These are phyloP conservation scores for Cladosporium sp. DNA, from an alignment of 2,329 filamentous ascomycete species.

Conservation along the genomic window DNA sequence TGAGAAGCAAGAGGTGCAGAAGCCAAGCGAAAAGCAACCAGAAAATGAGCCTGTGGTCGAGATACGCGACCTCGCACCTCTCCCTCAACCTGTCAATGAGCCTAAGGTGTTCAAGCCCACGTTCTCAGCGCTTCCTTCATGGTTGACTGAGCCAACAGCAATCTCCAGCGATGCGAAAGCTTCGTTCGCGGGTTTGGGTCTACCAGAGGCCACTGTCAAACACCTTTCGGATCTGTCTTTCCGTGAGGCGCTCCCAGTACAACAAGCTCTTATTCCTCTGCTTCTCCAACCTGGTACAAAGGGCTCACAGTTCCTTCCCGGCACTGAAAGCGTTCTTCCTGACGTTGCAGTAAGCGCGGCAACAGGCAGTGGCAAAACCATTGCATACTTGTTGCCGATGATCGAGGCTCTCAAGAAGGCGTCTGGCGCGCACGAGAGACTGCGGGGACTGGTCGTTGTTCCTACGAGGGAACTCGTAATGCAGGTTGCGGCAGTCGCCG, in stretches of 20 bases:
- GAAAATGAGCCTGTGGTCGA: constrained; percentile 31
- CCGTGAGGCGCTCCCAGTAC: constrained; percentile 72
- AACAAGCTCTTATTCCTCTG: constrained; percentile 76
- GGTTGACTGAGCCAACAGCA: constrained; percentile 75
- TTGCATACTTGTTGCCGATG: constrained; percentile 87
- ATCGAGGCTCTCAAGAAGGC: constrained; percentile 69
- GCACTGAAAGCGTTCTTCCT: constrained; percentile 39
- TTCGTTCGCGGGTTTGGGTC: constrained; percentile 65
- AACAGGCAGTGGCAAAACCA: constrained; percentile 92
- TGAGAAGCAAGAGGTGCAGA: constrained; percentile 3
- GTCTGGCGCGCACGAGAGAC: constrained; percentile 58
- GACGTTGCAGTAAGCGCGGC: constrained; percentile 90
- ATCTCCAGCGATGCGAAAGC: constrained; percentile 61
- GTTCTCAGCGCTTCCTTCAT: constrained; percentile 77
- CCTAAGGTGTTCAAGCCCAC: constrained; percentile 60
- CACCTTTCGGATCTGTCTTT: constrained; percentile 69
- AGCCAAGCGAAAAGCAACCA: neutral
- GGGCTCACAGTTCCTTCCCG: constrained; percentile 29
- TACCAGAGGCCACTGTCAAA: constrained; percentile 61
- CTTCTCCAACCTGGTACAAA: constrained; percentile 61
- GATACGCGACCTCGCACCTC: constrained; percentile 65
- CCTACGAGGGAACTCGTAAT: constrained; percentile 75
- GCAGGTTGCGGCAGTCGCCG: constrained; percentile 72
- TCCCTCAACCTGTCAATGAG: constrained; percentile 73
- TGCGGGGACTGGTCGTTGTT: constrained; percentile 81